Conservation (phyloP, 2,329 filamentous ascomycete genomes). For the Tolypocladium tropicale region DNA sequence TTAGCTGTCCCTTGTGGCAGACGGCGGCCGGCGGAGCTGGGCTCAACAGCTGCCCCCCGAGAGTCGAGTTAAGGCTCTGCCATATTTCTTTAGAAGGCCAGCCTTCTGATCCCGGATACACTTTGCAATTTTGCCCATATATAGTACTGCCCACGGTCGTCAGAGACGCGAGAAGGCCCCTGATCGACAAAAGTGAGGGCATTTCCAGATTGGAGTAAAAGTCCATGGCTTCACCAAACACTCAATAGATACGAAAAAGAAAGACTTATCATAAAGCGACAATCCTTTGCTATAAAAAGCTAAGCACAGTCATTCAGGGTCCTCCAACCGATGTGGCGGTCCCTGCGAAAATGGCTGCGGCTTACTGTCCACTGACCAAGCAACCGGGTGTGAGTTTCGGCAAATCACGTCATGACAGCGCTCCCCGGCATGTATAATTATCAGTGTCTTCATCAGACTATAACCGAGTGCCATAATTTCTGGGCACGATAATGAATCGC, state of each 20-base stretch:
- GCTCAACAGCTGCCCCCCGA: conserved; percentile 30
- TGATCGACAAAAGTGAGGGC: not conserved
- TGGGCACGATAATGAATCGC: too few relatives aligned
- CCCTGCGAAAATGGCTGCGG: not conserved
- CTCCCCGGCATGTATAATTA: not conserved
- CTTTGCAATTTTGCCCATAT: conserved; percentile 27
- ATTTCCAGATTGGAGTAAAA: not conserved
- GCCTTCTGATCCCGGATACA: conserved; percentile 29
- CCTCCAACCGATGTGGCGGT: not conserved
- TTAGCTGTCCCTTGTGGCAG: conserved; percentile 16
- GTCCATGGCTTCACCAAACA: not conserved
- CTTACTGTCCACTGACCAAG: not conserved
- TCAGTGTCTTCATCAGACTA: too few relatives aligned
- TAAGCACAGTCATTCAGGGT: not conserved
- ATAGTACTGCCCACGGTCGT: not conserved
- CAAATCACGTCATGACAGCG: not conserved
- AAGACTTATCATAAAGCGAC: not conserved
- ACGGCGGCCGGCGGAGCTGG: conserved; percentile 25
- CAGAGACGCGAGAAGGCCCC: not conserved
- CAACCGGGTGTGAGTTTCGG: too few relatives aligned
- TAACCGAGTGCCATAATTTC: too few relatives aligned
- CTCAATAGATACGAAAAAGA: not conserved
- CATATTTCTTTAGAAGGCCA: conserved; percentile 40
- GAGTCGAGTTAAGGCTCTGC: conserved; percentile 32
- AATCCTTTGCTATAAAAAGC: not conserved